phyloP scores from a whole-genome alignment of 1,284 basidiomycete species.

The Rhodotorula sp. region DNA sequence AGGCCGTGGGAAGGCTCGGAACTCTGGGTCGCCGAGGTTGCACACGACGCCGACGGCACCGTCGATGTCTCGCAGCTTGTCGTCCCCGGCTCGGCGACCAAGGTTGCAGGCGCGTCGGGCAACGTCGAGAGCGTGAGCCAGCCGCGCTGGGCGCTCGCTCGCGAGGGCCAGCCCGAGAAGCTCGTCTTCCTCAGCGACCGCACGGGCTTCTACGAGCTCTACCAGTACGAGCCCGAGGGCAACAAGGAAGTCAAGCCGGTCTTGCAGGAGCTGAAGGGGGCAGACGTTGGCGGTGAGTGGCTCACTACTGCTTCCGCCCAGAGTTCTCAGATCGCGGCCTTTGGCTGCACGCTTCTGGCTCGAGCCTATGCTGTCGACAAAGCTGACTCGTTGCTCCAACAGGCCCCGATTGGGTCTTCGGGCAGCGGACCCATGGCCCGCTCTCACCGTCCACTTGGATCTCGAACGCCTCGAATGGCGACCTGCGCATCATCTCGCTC shows the following conservation, averaged over 20 bases:
- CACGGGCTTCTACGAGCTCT: slow-evolving; percentile 71
- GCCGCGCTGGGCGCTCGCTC: slow-evolving; percentile 57
- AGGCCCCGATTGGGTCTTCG: slow-evolving; percentile 62
- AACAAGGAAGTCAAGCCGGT: slow-evolving; percentile 50
- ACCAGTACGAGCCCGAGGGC: slow-evolving; percentile 56
- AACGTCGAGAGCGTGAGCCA: slow-evolving; percentile 46
- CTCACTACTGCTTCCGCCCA: neutral
- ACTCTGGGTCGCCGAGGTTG: slow-evolving; percentile 56
- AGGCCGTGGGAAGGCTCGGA: slow-evolving; percentile 65
- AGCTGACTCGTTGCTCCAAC: slow-evolving; percentile 53
- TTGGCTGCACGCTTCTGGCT: neutral
- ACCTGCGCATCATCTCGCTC: slow-evolving; percentile 40
- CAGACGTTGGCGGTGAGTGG: slow-evolving; percentile 53
- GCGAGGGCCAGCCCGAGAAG: slow-evolving; percentile 47
- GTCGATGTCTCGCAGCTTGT: neutral
- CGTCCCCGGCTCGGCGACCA: neutral
- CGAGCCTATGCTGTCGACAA: neutral
- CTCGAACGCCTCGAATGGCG: slow-evolving; percentile 57
- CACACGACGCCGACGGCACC: neutral
- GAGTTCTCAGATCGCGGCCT: neutral
- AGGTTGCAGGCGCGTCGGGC: slow-evolving; percentile 36
- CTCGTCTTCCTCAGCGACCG: slow-evolving; percentile 69
- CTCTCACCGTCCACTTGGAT: slow-evolving; percentile 57
- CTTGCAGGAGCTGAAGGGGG: slow-evolving; percentile 55
- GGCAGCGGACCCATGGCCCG: slow-evolving; percentile 58